phyloP scores from a whole-genome alignment of 805 yeast species.

The Metschnikowia henanensis region DNA sequence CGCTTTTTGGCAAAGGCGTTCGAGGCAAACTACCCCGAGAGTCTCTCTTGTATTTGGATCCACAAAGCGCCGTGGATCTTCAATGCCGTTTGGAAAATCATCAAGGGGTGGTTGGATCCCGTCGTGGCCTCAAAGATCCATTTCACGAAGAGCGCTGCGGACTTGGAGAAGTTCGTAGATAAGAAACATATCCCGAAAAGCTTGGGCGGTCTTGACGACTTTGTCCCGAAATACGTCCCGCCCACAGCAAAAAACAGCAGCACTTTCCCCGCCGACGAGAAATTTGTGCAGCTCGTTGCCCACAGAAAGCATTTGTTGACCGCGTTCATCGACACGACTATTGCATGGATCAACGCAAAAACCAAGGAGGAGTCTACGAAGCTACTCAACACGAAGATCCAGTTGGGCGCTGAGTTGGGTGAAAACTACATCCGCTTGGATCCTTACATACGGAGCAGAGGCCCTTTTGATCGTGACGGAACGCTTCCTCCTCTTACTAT shows the following conservation, averaged over 20 bases:
- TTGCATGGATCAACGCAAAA: slow-evolving; percentile 76
- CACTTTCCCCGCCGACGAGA: slow-evolving; percentile 34
- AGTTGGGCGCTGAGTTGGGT: slow-evolving; percentile 52
- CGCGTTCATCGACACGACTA: slow-evolving; percentile 62
- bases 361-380: slow-evolving; percentile 48
- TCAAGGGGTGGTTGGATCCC: slow-evolving; percentile 95
- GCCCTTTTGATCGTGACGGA: slow-evolving; percentile 20
- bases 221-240: slow-evolving; percentile 57
- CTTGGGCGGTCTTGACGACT: slow-evolving; percentile 72
- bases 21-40: slow-evolving; percentile 97
- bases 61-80: slow-evolving; percentile 98
- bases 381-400: slow-evolving; percentile 53
- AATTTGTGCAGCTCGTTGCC: slow-evolving; percentile 41
- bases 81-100: slow-evolving; percentile 90
- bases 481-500: slow-evolving; percentile 13
- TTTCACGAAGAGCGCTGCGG: slow-evolving; percentile 71
- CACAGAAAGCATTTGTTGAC: slow-evolving; percentile 57
- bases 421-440: slow-evolving; percentile 64
- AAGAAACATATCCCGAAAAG: slow-evolving; percentile 59
- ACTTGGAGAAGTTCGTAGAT: slow-evolving; percentile 64
- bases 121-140: slow-evolving; percentile 90
- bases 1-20: slow-evolving; percentile 86
- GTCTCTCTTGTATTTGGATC: slow-evolving; percentile 76
- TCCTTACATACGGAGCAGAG: slow-evolving; percentile 20
- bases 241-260: slow-evolving; percentile 60